Evolutionary conservation across 2,329 filamentous ascomycete species (phyloP).

Genomic region (Emmonsiellopsis sp.): DNA sequence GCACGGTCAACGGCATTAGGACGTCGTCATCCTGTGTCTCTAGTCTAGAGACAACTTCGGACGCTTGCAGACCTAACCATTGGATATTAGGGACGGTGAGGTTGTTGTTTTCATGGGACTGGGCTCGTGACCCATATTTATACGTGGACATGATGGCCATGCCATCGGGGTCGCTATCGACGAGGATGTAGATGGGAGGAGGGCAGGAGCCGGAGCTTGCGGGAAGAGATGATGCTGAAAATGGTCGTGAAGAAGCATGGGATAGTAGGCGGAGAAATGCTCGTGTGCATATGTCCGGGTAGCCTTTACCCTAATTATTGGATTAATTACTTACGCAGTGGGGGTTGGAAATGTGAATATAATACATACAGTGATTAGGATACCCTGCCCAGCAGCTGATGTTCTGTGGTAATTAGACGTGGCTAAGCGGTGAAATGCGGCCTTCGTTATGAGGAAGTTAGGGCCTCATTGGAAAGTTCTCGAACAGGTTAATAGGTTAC

Average conservation of each 20-base stretch:
- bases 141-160: slow-evolving; percentile 54
- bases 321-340: not conserved
- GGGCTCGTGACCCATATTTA: slow-evolving; percentile 49
- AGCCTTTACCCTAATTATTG: slow-evolving; percentile 49
- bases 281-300: slow-evolving; percentile 51
- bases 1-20: slow-evolving; percentile 38
- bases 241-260: slow-evolving; percentile 16
- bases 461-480: not conserved
- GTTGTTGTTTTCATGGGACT: slow-evolving; percentile 43
- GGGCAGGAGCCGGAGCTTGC: slow-evolving; percentile 13
- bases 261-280: slow-evolving; percentile 41
- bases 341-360: not conserved
- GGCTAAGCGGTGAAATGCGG: slow-evolving; percentile 49
- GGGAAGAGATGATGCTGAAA: slow-evolving; percentile 6
- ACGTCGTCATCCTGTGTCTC: slow-evolving; percentile 15
- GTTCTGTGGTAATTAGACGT: slow-evolving; percentile 37
- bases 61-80: slow-evolving; percentile 50
- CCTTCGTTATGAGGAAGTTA: slow-evolving; percentile 28
- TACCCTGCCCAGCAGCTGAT: slow-evolving; percentile 34
- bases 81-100: slow-evolving; percentile 39
- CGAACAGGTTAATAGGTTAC: not conserved
- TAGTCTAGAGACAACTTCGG: slow-evolving; percentile 25
- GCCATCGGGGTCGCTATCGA: slow-evolving; percentile 55
- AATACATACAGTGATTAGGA: slow-evolving; percentile 46
- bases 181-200: slow-evolving; percentile 43